Conservation (phyloP, 805 yeast genomes). For the Metschnikowia dekortorum region DNA sequence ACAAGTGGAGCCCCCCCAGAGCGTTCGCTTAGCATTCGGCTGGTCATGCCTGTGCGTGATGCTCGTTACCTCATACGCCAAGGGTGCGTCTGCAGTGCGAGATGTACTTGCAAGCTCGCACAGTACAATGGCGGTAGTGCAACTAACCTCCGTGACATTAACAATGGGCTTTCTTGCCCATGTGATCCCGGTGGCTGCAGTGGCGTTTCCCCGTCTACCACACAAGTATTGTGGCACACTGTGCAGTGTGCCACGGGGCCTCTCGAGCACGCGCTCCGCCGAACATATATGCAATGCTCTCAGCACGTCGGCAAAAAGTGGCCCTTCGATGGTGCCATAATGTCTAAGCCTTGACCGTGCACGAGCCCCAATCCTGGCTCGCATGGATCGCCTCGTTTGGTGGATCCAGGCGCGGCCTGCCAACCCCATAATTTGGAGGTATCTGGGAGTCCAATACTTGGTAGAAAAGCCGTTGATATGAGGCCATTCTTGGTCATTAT, state of each 20-base stretch:
- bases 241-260: no score
- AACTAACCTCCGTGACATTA: background rate
- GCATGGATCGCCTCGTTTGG: background rate
- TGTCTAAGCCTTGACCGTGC: background rate
- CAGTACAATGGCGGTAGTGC: background rate
- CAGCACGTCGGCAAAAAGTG: no score
- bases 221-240: background rate
- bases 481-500: background rate
- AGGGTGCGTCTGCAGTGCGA: background rate
- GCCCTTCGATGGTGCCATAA: background rate
- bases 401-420: background rate
- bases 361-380: background rate
- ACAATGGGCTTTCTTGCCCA: background rate
- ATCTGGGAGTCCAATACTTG: no score
- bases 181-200: background rate
- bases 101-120: background rate
- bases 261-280: no score
- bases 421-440: background rate
- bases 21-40: background rate
- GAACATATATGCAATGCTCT: no score
- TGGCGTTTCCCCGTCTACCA: background rate
- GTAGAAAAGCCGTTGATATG: no score
- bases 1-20: background rate
- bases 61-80: background rate
- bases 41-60: slow-evolving; percentile 1